A percentile compares a stretch with the other conserved stretches of the same genome.
Conservation (phyloP, 176 grass and related monocot genomes). For the Canna indica region DNA sequence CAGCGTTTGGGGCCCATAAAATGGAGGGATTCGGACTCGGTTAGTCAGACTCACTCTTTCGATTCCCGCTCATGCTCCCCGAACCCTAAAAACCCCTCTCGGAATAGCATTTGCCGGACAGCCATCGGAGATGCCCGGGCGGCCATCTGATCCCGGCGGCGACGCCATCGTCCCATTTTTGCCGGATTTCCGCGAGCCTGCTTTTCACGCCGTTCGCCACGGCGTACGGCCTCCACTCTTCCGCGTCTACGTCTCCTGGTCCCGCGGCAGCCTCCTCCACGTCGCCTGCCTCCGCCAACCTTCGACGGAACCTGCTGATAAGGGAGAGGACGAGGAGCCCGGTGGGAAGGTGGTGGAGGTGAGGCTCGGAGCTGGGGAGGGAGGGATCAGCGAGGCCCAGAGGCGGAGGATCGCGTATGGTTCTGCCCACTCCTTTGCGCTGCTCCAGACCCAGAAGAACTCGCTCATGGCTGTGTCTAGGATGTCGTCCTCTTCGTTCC, state of each 20-base stretch:
- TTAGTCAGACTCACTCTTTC: not conserved
- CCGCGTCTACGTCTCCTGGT: conserved; percentile 79
- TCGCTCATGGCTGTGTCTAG: conserved; percentile 47
- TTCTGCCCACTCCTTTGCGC: conserved; percentile 53
- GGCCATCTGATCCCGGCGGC: conserved; percentile 36
- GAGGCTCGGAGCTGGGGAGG: conserved; percentile 43
- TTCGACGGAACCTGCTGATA: conserved; percentile 12
- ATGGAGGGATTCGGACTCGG: not conserved
- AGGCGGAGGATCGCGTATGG: conserved; percentile 83
- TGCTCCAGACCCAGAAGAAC: conserved; percentile 75
- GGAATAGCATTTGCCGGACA: not conserved
- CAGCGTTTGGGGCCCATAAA: not conserved
- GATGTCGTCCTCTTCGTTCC: conserved; percentile 38
- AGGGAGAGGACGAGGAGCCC: conserved; percentile 21
- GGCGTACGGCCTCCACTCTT: conserved; percentile 49
- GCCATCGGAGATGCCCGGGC: conserved; percentile 52
- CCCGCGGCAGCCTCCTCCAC: conserved; percentile 73
- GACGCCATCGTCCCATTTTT: conserved; percentile 53
- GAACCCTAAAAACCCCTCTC: not conserved
- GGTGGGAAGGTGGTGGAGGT: conserved; percentile 70
- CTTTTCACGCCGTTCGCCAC: conserved; percentile 49
- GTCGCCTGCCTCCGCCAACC: conserved; percentile 51
- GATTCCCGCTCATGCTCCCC: not conserved
- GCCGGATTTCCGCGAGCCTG: conserved; percentile 31
- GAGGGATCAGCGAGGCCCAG: conserved; percentile 45